Conservation (phyloP, 2,329 filamentous ascomycete species). For the Sclerotinia trifoliorum region DNA sequence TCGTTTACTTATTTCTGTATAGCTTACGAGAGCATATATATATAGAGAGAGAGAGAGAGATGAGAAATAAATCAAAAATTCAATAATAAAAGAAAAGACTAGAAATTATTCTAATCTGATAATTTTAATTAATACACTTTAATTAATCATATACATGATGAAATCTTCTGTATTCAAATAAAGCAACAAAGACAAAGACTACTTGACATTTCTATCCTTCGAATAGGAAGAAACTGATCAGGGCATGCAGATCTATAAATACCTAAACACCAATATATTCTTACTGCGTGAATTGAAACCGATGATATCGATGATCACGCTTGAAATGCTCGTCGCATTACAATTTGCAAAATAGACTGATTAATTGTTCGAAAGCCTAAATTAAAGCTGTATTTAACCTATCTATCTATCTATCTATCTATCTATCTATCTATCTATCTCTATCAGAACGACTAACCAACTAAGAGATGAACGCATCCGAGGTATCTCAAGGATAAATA, state of each 20-base stretch:
- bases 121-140: too few relatives aligned
- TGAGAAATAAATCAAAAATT: too few relatives aligned
- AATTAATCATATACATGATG: too few relatives aligned
- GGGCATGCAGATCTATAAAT: neutral
- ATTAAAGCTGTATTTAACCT: neutral
- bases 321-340: neutral
- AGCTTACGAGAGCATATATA: too few relatives aligned
- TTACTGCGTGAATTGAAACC: neutral
- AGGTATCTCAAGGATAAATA: too few relatives aligned
- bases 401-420: too few relatives aligned
- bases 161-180: neutral
- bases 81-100: too few relatives aligned
- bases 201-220: neutral
- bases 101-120: too few relatives aligned
- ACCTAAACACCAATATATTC: neutral
- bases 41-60: too few relatives aligned
- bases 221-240: neutral
- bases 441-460: neutral
- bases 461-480: too few relatives aligned
- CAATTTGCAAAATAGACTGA: neutral
- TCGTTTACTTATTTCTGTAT: too few relatives aligned
- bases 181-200: neutral
- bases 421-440: too few relatives aligned
- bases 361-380: neutral
- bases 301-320: neutral